These are phyloP conservation scores for Leptographium lundbergii DNA, from an alignment of 2,329 filamentous ascomycete genomes.

Conservation along the genomic window DNA sequence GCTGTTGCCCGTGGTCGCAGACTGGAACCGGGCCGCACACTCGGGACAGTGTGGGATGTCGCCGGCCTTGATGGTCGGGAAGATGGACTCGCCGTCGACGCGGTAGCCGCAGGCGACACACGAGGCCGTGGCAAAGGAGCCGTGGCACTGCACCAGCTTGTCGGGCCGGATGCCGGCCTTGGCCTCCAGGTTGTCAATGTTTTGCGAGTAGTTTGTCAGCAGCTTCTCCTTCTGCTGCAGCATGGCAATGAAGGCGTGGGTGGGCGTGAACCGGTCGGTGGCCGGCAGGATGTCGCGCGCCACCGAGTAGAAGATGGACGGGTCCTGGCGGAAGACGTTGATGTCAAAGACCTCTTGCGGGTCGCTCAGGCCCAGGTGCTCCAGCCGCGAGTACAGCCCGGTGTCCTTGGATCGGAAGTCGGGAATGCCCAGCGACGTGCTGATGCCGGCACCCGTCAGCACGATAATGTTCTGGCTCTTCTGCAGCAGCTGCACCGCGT, in stretches of 20 bases:
- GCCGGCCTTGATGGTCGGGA: constrained; percentile 63
- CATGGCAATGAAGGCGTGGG: constrained; percentile 84
- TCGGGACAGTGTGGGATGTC: constrained; percentile 64
- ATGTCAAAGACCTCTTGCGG: constrained; percentile 97
- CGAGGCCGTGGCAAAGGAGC: constrained; percentile 84
- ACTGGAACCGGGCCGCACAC: constrained; percentile 40
- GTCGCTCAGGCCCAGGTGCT: constrained; percentile 63
- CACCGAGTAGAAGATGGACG: constrained; percentile 79
- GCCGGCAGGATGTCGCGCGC: constrained; percentile 82
- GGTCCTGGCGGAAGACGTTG: constrained; percentile 71
- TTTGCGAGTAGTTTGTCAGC: constrained; percentile 95
- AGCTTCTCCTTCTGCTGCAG: constrained; percentile 81
- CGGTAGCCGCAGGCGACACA: constrained; percentile 72
- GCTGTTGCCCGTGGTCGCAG: neutral
- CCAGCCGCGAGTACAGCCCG: constrained; percentile 78
- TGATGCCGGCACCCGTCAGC: constrained; percentile 91
- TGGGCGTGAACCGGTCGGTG: constrained; percentile 72
- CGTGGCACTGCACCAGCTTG: constrained; percentile 91
- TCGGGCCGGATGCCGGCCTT: constrained; percentile 69
- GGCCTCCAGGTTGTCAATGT: constrained; percentile 92
- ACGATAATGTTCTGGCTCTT: constrained; percentile 76
- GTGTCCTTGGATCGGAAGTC: constrained; percentile 93
- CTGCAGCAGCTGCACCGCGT: constrained; percentile 67
- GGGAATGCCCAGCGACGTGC: constrained; percentile 89
- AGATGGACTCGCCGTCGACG: constrained; percentile 65